A percentile compares a stretch with the other conserved stretches of the same genome.
Evolutionary conservation across 106 monocot species (phyloP).

Genomic region (Iris macrosiphon): DNA sequence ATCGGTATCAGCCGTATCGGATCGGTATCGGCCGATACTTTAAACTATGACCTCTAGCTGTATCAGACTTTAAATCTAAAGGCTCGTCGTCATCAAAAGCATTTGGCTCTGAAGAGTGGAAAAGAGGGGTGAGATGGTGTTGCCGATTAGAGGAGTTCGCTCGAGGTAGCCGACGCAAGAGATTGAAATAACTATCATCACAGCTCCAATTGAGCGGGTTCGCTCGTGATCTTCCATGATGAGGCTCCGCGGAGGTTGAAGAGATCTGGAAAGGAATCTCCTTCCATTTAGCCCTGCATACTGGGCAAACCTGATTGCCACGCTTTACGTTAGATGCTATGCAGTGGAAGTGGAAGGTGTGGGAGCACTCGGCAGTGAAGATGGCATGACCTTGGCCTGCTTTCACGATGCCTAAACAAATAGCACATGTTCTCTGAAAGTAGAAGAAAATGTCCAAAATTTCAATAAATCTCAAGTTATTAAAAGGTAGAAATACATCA

Average conservation of each 20-base stretch:
- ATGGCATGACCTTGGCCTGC: conserved; percentile 79
- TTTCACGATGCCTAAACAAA: conserved; percentile 77
- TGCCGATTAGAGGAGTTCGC: conserved; percentile 27
- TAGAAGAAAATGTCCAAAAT: too few relatives aligned
- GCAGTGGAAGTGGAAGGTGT: conserved; percentile 88
- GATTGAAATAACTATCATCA: conserved; percentile 38
- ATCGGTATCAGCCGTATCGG: too few relatives aligned
- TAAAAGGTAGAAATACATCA: too few relatives aligned
- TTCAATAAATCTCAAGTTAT: too few relatives aligned
- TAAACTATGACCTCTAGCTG: too few relatives aligned
- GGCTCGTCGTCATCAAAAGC: conserved; percentile 77
- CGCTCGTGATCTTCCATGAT: conserved; percentile 35
- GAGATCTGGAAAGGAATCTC: conserved; percentile 66
- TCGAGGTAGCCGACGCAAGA: conserved; percentile 44
- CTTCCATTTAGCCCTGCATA: conserved; percentile 93
- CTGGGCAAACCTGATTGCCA: conserved; percentile 70
- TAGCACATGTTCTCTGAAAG: conserved; percentile 74
- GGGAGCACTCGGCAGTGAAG: conserved; percentile 93
- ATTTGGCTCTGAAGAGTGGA: conserved; percentile 31
- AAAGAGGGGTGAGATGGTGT: conserved; percentile 10
- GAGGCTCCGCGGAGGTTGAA: conserved; percentile 26
- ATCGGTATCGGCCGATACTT: too few relatives aligned
- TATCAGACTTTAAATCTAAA: conserved; percentile 16
- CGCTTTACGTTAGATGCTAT: conserved; percentile 76
- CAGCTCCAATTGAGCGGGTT: conserved; percentile 51